phyloP scores from a whole-genome alignment of 2,329 filamentous ascomycete genomes.

The Parastagonospora avenae region DNA sequence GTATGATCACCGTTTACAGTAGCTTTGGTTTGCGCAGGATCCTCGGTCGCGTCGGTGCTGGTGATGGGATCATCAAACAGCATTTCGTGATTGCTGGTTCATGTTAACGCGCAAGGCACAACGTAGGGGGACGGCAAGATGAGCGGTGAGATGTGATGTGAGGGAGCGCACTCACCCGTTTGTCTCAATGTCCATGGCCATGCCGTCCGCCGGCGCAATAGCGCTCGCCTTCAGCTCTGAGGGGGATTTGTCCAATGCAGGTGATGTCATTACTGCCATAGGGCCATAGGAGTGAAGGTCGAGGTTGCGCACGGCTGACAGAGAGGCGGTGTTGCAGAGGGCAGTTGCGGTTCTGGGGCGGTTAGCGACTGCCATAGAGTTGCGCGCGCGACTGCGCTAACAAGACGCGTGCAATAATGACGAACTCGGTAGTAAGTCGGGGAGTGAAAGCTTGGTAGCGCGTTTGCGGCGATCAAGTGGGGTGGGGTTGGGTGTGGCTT shows the following conservation, averaged over 20 bases:
- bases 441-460: constrained; percentile 12
- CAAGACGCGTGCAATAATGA: constrained; percentile 19
- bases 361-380: constrained; percentile 20
- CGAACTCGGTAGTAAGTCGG: background rate
- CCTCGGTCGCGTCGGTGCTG: constrained; percentile 20
- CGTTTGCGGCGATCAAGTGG: constrained; percentile 17
- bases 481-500: constrained; percentile 21
- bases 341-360: constrained; percentile 15
- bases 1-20: constrained; percentile 40
- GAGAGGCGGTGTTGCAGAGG: constrained; percentile 8
- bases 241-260: constrained; percentile 42
- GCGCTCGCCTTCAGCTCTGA: constrained; percentile 59
- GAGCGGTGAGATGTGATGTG: constrained; percentile 1
- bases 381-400: constrained; percentile 22
- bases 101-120: constrained; percentile 18
- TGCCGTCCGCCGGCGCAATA: constrained; percentile 53
- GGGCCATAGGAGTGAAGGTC: constrained; percentile 39
- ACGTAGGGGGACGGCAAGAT: constrained; percentile 8
- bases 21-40: constrained; percentile 28
- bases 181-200: constrained; percentile 59
- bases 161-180: constrained; percentile 61
- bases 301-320: constrained; percentile 29
- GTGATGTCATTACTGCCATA: constrained; percentile 50
- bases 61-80: constrained; percentile 42
- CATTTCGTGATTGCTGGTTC: constrained; percentile 39